These are phyloP conservation scores for Sclerotinia spermophila DNA, from an alignment of 2,329 filamentous ascomycete species.

Conservation along the genomic window DNA sequence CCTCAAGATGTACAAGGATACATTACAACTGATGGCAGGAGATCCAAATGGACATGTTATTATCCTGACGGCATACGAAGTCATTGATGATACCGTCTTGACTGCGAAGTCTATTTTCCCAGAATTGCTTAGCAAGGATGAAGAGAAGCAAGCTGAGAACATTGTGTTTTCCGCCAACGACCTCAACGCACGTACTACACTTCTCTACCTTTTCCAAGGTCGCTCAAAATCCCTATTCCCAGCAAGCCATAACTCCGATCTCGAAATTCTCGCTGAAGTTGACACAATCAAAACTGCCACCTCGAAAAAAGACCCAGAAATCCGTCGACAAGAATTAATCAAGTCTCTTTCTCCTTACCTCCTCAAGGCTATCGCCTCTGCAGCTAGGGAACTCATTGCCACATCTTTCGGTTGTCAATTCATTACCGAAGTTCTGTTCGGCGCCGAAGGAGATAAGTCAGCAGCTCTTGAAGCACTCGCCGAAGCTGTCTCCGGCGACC, in stretches of 20 bases:
- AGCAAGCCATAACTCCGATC: constrained; percentile 58
- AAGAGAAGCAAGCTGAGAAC: constrained; percentile 59
- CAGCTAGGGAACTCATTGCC: constrained; percentile 64
- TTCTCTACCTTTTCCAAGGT: constrained; percentile 79
- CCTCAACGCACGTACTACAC: constrained; percentile 59
- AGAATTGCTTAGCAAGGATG: constrained; percentile 74
- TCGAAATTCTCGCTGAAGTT: constrained; percentile 71
- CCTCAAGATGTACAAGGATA: constrained; percentile 86
- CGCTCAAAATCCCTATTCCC: constrained; percentile 60
- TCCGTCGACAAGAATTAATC: constrained; percentile 72
- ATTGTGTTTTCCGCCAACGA: constrained; percentile 63
- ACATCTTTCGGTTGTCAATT: constrained; percentile 85
- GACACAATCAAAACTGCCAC: constrained; percentile 76
- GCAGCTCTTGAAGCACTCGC: constrained; percentile 68
- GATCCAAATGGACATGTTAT: constrained; percentile 77
- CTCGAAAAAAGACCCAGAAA: constrained; percentile 85
- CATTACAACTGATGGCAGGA: constrained; percentile 76
- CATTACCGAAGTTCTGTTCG: constrained; percentile 76
- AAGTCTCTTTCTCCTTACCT: constrained; percentile 70
- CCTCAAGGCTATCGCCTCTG: constrained; percentile 66
- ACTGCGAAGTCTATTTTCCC: constrained; percentile 81
- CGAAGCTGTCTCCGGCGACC: constrained; percentile 57
- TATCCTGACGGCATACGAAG: constrained; percentile 81
- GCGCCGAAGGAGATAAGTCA: constrained; percentile 70
- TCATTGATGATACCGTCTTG: constrained; percentile 91